phyloP scores from a whole-genome alignment of 495 filamentous ascomycete species.

The Penicillium manginii region DNA sequence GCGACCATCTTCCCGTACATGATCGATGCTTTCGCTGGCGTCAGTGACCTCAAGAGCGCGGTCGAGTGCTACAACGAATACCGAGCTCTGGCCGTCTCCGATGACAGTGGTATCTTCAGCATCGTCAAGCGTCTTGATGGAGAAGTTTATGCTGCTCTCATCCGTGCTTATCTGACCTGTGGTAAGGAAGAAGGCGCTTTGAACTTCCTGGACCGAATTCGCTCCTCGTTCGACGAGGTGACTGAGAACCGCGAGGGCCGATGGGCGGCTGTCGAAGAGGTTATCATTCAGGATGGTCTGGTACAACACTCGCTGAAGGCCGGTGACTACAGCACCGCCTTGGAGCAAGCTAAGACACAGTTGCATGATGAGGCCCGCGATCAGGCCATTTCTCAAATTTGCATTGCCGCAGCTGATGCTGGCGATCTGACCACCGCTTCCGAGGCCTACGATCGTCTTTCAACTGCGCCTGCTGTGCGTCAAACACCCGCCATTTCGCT shows the following conservation, averaged over 20 bases:
- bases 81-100: constrained; percentile 75
- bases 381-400: constrained; percentile 61
- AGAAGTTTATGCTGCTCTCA: constrained; percentile 82
- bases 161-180: constrained; percentile 82
- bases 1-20: constrained; percentile 85
- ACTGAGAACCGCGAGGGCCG: constrained; percentile 55
- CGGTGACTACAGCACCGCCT: constrained; percentile 66
- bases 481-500: constrained; percentile 76
- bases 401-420: constrained; percentile 75
- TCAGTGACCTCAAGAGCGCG: constrained; percentile 81
- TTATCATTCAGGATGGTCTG: constrained; percentile 72
- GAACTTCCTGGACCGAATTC: constrained; percentile 81
- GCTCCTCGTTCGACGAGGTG: constrained; percentile 59
- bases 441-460: constrained; percentile 64
- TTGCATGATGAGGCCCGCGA: constrained; percentile 51
- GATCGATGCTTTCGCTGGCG: constrained; percentile 86
- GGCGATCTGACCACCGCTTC: constrained; percentile 71
- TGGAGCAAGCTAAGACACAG: constrained; percentile 61
- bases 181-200: constrained; percentile 76
- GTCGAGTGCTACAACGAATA: constrained; percentile 96
- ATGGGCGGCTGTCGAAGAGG: constrained; percentile 64
- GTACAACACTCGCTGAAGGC: constrained; percentile 69
- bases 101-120: constrained; percentile 75
- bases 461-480: constrained; percentile 51
- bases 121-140: constrained; percentile 76